Conservation (phyloP, 2,329 filamentous ascomycete species). For the Fusarium sp. region DNA sequence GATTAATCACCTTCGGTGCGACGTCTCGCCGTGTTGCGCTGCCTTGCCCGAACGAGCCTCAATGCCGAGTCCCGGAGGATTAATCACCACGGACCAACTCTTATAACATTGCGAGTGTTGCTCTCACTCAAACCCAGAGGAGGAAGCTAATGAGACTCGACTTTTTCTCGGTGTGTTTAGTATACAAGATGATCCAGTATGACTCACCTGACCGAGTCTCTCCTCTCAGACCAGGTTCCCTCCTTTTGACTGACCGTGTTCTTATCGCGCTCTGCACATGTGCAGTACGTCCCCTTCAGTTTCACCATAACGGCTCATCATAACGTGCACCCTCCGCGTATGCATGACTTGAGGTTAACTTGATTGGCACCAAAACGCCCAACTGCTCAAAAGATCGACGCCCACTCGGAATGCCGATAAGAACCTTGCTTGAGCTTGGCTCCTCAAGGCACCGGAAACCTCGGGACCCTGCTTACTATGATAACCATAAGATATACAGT, state of each 20-base stretch:
- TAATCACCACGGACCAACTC: constrained; percentile 1
- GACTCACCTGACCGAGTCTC: constrained; percentile 15
- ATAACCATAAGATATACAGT: constrained; percentile 17
- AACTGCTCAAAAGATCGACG: constrained; percentile 18
- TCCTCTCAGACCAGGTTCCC: constrained; percentile 1
- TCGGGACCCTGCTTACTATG: constrained; percentile 38
- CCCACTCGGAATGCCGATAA: constrained; percentile 10
- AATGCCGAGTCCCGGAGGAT: constrained; percentile 14
- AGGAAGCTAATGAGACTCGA: neutral
- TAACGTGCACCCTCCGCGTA: neutral
- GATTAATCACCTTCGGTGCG: constrained; percentile 47
- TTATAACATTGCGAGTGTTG: constrained; percentile 4
- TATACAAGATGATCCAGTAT: neutral
- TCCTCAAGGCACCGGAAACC: constrained; percentile 33
- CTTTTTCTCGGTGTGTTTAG: neutral
- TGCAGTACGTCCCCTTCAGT: neutral
- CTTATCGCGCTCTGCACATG: neutral
- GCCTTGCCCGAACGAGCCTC: constrained; percentile 13
- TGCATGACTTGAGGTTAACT: constrained; percentile 4
- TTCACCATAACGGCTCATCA: constrained; percentile 1
- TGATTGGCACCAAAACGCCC: constrained; percentile 16
- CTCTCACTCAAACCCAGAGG: neutral
- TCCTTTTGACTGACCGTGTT: neutral
- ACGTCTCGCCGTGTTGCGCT: constrained; percentile 23
- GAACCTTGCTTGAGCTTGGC: constrained; percentile 16